A percentile compares a stretch with the other conserved stretches of the same genome.
Evolutionary conservation across 768 basidiomycete species (phyloP).

Genomic region (Rhizopogon vinicolor): DNA sequence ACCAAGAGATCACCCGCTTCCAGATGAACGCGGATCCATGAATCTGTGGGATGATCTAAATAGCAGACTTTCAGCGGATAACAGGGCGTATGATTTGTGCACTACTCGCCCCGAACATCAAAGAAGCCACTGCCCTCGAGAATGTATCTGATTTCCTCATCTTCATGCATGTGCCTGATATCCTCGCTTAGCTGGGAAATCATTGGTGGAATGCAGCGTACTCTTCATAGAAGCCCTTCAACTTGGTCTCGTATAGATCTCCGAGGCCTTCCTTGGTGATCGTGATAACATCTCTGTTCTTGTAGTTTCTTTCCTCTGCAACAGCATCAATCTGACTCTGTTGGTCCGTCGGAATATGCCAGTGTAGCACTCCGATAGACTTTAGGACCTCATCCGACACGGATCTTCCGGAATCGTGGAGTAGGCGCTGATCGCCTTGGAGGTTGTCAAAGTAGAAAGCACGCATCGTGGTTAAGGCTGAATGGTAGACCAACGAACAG

Average conservation of each 20-base stretch:
- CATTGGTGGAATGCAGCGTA: slow-evolving; percentile 27
- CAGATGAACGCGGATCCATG: slow-evolving; percentile 81
- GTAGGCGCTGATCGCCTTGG: slow-evolving; percentile 76
- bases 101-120: slow-evolving; percentile 72
- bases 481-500: no score
- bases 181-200: background rate
- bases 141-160: slow-evolving; percentile 93
- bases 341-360: slow-evolving; percentile 52
- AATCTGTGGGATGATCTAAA: slow-evolving; percentile 57
- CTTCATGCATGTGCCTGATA: slow-evolving; percentile 86
- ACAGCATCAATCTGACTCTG: slow-evolving; percentile 56
- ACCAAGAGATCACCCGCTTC: slow-evolving; percentile 80
- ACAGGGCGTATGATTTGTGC: background rate
- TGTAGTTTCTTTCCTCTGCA: slow-evolving; percentile 69
- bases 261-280: slow-evolving; percentile 78
- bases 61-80: background rate
- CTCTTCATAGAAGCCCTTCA: slow-evolving; percentile 84
- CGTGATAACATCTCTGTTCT: slow-evolving; percentile 78
- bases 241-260: slow-evolving; percentile 75
- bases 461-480: slow-evolving; percentile 42
- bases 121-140: slow-evolving; percentile 86
- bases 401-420: slow-evolving; percentile 65
- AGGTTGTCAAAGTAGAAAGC: slow-evolving; percentile 74
- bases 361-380: slow-evolving; percentile 60
- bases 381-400: slow-evolving; percentile 47